A percentile compares a stretch with the other conserved stretches of the same genome.
These are phyloP conservation scores for Chlamydomonas applanata DNA, from an alignment of 139 green algal genomes.

Conservation along the genomic window DNA sequence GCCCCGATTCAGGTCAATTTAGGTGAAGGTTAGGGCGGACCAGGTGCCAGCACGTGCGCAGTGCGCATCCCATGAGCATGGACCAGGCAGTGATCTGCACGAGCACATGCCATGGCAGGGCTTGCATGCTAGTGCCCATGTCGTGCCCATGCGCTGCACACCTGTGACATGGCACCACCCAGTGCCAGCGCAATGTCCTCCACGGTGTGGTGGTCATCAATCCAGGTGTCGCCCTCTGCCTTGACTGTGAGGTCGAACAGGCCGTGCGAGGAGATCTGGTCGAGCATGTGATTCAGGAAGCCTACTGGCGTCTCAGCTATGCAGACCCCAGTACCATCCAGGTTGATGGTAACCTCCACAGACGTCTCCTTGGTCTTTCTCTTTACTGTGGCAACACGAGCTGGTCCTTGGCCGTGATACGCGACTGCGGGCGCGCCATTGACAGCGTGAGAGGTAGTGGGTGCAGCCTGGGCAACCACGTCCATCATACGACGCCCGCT, in stretches of 20 bases:
- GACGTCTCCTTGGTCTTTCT: constrained; percentile 92
- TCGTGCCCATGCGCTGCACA: neutral
- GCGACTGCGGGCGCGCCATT: neutral
- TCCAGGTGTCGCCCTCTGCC: constrained; percentile 90
- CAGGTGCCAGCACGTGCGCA: neutral
- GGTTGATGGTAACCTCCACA: constrained; percentile 84
- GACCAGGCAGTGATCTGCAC: neutral
- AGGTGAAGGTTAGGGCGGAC: neutral
- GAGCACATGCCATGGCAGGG: neutral
- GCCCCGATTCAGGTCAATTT: neutral
- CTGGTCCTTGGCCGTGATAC: constrained; percentile 2
- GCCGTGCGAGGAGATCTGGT: constrained; percentile 91
- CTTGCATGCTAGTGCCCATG: neutral
- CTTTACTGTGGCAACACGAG: constrained; percentile 27
- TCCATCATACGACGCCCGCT: neutral
- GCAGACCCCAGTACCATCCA: constrained; percentile 91
- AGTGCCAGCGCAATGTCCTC: constrained; percentile 93
- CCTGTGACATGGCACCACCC: constrained; percentile 53
- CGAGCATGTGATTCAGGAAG: constrained; percentile 99
- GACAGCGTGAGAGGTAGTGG: neutral
- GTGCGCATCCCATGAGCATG: neutral
- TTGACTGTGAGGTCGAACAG: constrained; percentile 82
- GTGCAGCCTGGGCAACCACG: neutral
- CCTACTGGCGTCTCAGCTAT: constrained; percentile 70
- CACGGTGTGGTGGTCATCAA: constrained; percentile 99